A percentile compares a stretch with the other conserved stretches of the same genome.
Conservation (phyloP, 2,329 filamentous ascomycete genomes). For the Fusarium nisikadoi region DNA sequence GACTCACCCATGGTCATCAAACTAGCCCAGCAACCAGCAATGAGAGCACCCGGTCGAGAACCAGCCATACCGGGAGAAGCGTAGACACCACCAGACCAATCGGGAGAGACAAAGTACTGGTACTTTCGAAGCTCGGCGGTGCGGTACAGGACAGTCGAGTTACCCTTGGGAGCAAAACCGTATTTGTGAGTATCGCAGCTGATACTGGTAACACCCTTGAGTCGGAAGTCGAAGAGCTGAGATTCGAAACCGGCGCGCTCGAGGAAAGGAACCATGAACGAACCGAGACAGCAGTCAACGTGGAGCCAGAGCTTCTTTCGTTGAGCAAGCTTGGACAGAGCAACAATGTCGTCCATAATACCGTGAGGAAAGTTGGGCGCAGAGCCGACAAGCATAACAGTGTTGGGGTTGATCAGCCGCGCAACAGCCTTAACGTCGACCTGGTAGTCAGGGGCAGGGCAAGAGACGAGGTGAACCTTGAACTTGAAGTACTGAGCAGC, state of each 20-base stretch:
- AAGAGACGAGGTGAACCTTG: conserved; percentile 88
- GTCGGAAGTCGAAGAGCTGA: conserved; percentile 90
- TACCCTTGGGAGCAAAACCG: conserved; percentile 97
- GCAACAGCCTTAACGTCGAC: conserved; percentile 82
- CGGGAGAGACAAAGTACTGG: conserved; percentile 95
- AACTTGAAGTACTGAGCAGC: conserved; percentile 96
- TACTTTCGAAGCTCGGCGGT: conserved; percentile 80
- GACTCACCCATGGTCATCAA: conserved; percentile 88
- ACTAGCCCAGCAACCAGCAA: conserved; percentile 94
- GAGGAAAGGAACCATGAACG: conserved; percentile 92
- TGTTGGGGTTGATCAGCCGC: conserved; percentile 93
- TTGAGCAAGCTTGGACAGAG: conserved; percentile 83
- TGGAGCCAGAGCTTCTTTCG: conserved; percentile 87
- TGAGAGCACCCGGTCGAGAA: conserved; percentile 90
- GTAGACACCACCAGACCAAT: conserved; percentile 97
- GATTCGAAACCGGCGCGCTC: conserved; percentile 93
- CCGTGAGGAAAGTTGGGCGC: conserved; percentile 98
- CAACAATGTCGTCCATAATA: conserved; percentile 93
- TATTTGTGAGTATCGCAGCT: conserved; percentile 99
- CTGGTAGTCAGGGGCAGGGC: conserved; percentile 86
- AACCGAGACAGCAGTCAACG: conserved; percentile 97
- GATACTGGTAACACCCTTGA: conserved; percentile 94
- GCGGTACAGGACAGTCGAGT: conserved; percentile 92
- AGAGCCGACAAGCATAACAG: conserved; percentile 89
- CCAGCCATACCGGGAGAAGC: conserved; percentile 92